Evolutionary conservation across 2,329 filamentous ascomycete species (phyloP), one percentile per base, ranked within the genome.

Genomic region (Ophiostoma sp.): DNA sequence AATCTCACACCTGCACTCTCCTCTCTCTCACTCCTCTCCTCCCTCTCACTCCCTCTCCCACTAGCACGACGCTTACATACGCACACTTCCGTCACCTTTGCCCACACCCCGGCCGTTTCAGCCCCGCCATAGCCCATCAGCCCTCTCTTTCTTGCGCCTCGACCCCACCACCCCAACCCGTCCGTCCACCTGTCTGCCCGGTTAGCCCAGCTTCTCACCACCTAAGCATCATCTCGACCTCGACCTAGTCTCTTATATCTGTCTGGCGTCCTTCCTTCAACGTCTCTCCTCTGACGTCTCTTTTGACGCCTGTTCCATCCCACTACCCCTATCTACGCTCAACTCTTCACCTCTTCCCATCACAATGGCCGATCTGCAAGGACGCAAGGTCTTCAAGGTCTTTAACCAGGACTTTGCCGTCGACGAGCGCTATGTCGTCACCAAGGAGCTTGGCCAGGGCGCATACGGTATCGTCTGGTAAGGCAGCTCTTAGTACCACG

Each of bases 321-420:
- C 12, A 18, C 49, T 5, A 9, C 16, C 6, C 7, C 16, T 18
- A 8, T 52, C 16, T 18, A 4, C 27, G 5, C 2, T 36, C 55
- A 18, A 14, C 16, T 16, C n/a, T 36, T 38, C n/a, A 14, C 27
- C 66, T 27, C 42, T 11, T 45, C 42, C 41, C 42, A 14, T 18
- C 55, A 12, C 44, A 47, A 78, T 78, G 77, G 75, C 75, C 70
- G 77, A 78, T 71, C 73, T 78, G 38, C 76, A 78, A 69, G 77
- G 76, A 64, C 89, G 93, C 81, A 97, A 97, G 85, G 87, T 94
- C 80, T 97, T 97, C 86, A 97, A 96, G 88, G 93, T 99, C 79
- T 99, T 99, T 83, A 97, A 97, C 84, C 95, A 99, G 78, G 95
- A 99, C 83, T 99, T 99, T 78, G 89, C 97, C 75, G 95, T 98